These are phyloP conservation scores for Grosmannia serpens DNA, from an alignment of 2,329 filamentous ascomycete species.

Conservation along the genomic window DNA sequence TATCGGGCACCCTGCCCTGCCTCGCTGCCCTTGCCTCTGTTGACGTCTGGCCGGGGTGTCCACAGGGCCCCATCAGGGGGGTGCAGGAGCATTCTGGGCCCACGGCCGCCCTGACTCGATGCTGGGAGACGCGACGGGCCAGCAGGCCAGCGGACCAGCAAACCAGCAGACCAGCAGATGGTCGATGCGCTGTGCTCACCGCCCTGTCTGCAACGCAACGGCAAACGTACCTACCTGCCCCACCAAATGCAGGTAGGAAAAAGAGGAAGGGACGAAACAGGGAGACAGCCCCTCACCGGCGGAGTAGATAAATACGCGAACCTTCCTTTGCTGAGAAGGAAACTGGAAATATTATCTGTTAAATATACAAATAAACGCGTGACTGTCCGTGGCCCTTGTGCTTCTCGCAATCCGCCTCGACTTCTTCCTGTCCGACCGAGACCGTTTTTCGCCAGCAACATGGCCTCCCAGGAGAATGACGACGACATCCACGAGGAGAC, in stretches of 20 bases:
- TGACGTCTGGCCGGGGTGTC: not conserved
- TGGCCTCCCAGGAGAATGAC: slow-evolving; percentile 53
- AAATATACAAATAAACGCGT: not conserved
- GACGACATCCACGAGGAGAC: slow-evolving; percentile 83
- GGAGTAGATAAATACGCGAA: not conserved
- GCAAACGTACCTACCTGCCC: not conserved
- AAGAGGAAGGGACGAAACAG: not conserved
- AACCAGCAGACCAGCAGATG: not conserved
- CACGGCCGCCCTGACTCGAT: not conserved
- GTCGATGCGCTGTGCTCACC: slow-evolving; percentile 4
- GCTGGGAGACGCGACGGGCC: not conserved
- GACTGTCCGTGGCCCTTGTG: not conserved
- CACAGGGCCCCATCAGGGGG: not conserved
- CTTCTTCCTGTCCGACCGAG: not conserved
- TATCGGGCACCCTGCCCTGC: no score
- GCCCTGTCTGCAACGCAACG: not conserved
- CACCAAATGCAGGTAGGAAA: slow-evolving; percentile 1
- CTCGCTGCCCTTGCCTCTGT: no score
- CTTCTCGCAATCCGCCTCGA: not conserved
- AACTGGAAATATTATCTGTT: not conserved
- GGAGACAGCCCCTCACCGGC: slow-evolving; percentile 1
- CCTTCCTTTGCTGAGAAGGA: not conserved
- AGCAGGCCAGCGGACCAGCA: no score
- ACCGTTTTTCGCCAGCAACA: slow-evolving; percentile 27
- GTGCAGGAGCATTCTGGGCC: not conserved